phyloP scores from a whole-genome alignment of 495 filamentous ascomycete species.

The Neurospora discreta region DNA sequence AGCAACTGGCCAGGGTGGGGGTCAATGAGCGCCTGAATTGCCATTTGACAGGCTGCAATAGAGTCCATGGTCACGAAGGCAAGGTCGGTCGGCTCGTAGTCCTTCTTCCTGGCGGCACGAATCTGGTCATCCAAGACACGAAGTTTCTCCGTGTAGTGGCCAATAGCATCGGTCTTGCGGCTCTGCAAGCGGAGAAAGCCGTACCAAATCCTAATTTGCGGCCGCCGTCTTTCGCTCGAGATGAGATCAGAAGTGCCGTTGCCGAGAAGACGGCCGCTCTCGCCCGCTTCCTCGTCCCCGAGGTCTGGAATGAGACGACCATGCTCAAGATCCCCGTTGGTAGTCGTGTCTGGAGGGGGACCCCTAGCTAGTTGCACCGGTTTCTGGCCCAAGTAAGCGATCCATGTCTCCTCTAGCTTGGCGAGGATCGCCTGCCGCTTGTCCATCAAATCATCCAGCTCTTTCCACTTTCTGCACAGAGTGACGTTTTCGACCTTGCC shows the following conservation, averaged over 20 bases:
- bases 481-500: conserved; percentile 90
- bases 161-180: conserved; percentile 75
- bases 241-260: conserved; percentile 24
- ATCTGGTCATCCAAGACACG: conserved; percentile 73
- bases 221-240: conserved; percentile 37
- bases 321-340: background rate
- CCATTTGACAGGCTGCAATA: conserved; percentile 85
- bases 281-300: conserved; percentile 32
- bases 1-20: conserved; percentile 76
- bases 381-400: conserved; percentile 41
- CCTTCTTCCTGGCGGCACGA: conserved; percentile 53
- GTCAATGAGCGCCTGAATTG: conserved; percentile 83
- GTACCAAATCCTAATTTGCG: conserved; percentile 65
- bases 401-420: conserved; percentile 79
- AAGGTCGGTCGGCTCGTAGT: conserved; percentile 64
- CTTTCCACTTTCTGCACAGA: conserved; percentile 77
- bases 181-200: conserved; percentile 64
- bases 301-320: background rate
- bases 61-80: conserved; percentile 98
- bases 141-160: conserved; percentile 86
- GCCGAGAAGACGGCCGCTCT: conserved; percentile 41
- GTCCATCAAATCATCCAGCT: conserved; percentile 65
- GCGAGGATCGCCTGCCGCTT: conserved; percentile 52
- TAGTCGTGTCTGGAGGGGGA: conserved; percentile 3
- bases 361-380: conserved; percentile 1